A percentile compares a stretch with the other conserved stretches of the same genome.
Evolutionary conservation across 2,329 filamentous ascomycete species (phyloP).

Genomic region (Penicillium sumatraense): DNA sequence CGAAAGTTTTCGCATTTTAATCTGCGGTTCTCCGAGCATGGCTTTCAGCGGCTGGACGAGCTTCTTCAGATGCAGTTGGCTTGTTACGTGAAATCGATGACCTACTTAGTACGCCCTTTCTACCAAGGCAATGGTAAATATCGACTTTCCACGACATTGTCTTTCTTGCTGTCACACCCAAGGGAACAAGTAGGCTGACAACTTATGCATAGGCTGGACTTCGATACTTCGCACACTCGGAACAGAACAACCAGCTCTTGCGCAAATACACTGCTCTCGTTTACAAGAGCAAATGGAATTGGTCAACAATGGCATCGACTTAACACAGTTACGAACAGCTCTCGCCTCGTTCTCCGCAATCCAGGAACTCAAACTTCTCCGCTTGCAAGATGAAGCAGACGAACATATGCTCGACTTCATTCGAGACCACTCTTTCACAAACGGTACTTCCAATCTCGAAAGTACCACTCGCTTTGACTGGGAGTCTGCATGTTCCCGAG

Average conservation of each 20-base stretch:
- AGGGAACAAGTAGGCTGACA: constrained; percentile 24
- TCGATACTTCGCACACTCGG: constrained; percentile 27
- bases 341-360: constrained; percentile 63
- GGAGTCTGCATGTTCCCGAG: constrained; percentile 66
- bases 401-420: constrained; percentile 58
- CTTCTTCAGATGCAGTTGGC: constrained; percentile 42
- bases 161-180: constrained; percentile 16
- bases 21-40: constrained; percentile 41
- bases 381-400: constrained; percentile 64
- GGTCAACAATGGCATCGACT: constrained; percentile 56
- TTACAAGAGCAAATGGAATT: constrained; percentile 50
- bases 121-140: constrained; percentile 44
- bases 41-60: constrained; percentile 39
- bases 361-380: constrained; percentile 68
- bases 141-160: constrained; percentile 5
- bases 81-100: constrained; percentile 42
- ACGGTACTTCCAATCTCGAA: constrained; percentile 25
- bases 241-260: constrained; percentile 24
- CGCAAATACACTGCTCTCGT: constrained; percentile 35
- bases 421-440: constrained; percentile 47
- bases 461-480: constrained; percentile 59
- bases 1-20: constrained; percentile 44
- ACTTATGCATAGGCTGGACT: constrained; percentile 33
- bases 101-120: constrained; percentile 47
- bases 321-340: constrained; percentile 57